Base-by-base conservation (phyloP, 495 filamentous ascomycete genomes). In the Xylaria sp. region DNA sequence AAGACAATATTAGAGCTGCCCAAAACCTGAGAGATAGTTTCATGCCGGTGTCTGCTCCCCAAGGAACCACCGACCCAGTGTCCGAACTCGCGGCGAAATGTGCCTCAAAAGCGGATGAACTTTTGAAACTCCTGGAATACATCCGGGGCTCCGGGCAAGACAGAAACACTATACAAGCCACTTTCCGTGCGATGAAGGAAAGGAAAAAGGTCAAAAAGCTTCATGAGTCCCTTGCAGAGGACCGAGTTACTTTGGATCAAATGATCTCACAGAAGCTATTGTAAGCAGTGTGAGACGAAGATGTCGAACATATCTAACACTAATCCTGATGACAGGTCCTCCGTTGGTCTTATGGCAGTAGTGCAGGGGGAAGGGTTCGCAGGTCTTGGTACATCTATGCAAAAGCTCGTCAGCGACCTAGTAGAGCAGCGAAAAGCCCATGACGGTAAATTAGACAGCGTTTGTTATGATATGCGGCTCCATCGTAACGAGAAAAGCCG, bases 261-360 rank as follows among this genome's bases (percentile, higher is more conserved):
- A 64, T 64, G 61, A 46, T 64, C 4, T 46, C 41, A 8, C 41
- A 64, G 17, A 64, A 33, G 26, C 26, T 46, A 6, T 26, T 64
- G 61, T 64, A 64, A 48, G 61, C 19, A 14, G 7, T 15, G 5
- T 0, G 26, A 17, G 31, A 31, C 1, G 14, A 5, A 31, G 12
- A 14, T 17, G 1, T 55, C 0, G 5, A 26, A 31, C 0, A 17
- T 14, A 12, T 55, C 2, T 8, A 33, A 35, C 4, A 14, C 61
- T 64, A 35, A 48, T 4, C 6, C 2, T 24, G 26, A 48, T 11
- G 7, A 3, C 4, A 64, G 61, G 43, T 43, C 43, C 9, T 46
- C 40, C 2, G 9, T 64, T 11, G 61, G 48, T 21, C 0, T 31
- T 29, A 2, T 64, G 41, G 33, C 41, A 31, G 40, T 64, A 5